Percentiles rank a stretch among this genome's conserved stretches.
phyloP scores from a whole-genome alignment of 1,284 basidiomycete species.

The Pseudozyma pruni region DNA sequence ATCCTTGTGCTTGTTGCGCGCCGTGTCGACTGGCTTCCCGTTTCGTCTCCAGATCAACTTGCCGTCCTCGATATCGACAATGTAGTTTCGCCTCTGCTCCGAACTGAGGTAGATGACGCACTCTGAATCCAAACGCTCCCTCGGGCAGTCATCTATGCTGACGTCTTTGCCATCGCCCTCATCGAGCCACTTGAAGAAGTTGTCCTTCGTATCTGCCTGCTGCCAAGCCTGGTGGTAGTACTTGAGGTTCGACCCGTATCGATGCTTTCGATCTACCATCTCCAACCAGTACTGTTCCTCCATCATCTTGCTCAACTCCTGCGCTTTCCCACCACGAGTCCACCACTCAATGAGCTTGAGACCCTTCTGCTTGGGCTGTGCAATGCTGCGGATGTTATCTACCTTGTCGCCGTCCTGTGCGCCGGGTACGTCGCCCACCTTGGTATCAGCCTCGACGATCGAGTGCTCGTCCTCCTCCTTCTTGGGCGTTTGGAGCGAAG shows the following conservation, averaged over 20 bases:
- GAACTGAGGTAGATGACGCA: constrained; percentile 67
- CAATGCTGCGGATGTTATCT: constrained; percentile 60
- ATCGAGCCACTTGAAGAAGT: constrained; percentile 74
- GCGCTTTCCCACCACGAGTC: constrained; percentile 54
- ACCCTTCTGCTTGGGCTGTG: constrained; percentile 37
- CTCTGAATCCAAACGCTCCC: constrained; percentile 78
- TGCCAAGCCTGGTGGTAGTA: constrained; percentile 58
- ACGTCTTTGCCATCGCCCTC: constrained; percentile 76
- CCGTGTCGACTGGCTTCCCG: constrained; percentile 71
- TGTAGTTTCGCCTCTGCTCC: constrained; percentile 79
- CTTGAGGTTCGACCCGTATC: constrained; percentile 62
- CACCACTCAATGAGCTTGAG: constrained; percentile 56
- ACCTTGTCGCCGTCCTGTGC: constrained; percentile 55
- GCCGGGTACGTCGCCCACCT: constrained; percentile 58
- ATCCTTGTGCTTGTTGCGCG: constrained; percentile 57
- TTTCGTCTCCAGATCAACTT: constrained; percentile 78
- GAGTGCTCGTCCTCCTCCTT: constrained; percentile 21
- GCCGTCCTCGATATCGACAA: constrained; percentile 75
- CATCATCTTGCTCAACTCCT: constrained; percentile 60
- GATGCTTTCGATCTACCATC: constrained; percentile 58
- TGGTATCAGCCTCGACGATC: constrained; percentile 24
- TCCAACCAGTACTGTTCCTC: constrained; percentile 61
- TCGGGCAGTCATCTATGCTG: constrained; percentile 75
- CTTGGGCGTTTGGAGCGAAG: constrained; percentile 24
- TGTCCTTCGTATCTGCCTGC: constrained; percentile 47